A percentile compares a stretch with the other conserved stretches of the same genome.
Conservation (phyloP, 331 rosid species). For the Malus hybrid region DNA sequence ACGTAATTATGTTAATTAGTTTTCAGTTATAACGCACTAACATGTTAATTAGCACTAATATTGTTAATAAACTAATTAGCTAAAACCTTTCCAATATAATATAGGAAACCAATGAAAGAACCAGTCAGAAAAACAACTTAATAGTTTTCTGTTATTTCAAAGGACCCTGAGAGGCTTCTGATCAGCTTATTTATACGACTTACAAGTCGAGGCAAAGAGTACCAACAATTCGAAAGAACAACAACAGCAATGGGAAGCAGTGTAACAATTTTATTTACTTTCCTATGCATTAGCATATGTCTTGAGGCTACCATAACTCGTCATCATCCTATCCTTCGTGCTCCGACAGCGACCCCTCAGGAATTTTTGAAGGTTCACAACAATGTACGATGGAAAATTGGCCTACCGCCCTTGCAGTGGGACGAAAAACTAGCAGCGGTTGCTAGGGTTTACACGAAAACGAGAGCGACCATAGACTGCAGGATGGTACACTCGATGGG, state of each 20-base stretch:
- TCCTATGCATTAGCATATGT: not conserved
- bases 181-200: not conserved
- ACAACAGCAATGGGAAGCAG: not conserved
- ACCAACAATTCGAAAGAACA: not conserved
- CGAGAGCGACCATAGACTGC: conserved; percentile 4
- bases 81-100: not conserved
- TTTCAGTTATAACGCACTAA: not conserved
- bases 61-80: not conserved
- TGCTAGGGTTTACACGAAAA: not conserved
- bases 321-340: not conserved
- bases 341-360: not conserved
- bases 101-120: not conserved
- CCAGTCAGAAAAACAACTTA: not conserved
- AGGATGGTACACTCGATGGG: conserved; percentile 31
- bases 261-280: not conserved
- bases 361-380: not conserved
- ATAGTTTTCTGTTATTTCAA: not conserved
- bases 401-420: not conserved
- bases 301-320: not conserved
- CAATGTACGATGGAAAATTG: not conserved
- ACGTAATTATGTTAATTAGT: not conserved
- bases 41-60: not conserved
- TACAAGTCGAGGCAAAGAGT: not conserved
- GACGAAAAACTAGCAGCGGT: not conserved
- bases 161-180: not conserved